Evolutionary conservation across 2,329 filamentous ascomycete genomes (phyloP).

Genomic region (Colletotrichum orchidophilum): DNA sequence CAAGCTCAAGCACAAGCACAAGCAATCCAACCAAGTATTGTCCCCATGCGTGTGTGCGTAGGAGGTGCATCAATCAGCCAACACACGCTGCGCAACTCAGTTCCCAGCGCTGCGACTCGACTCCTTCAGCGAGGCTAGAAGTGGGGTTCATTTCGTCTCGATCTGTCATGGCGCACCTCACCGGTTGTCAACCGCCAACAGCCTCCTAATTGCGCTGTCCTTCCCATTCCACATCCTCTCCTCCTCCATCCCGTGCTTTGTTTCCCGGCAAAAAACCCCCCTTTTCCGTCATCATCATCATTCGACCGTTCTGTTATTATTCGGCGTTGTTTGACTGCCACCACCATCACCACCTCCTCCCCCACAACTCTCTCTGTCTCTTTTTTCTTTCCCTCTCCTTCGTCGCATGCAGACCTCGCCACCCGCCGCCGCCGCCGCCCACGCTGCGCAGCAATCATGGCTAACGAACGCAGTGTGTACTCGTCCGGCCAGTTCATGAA

Average conservation of each 20-base stretch:
- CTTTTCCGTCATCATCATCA: background rate
- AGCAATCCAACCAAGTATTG: background rate
- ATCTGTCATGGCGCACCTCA: conserved; percentile 31
- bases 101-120: conserved; percentile 1
- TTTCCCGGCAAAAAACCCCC: conserved; percentile 4
- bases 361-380: too few species aligned
- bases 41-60: background rate
- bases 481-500: conserved; percentile 86
- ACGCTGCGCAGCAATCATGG: conserved; percentile 37
- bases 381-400: background rate
- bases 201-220: conserved; percentile 29
- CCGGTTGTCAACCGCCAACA: conserved; percentile 31
- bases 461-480: conserved; percentile 59
- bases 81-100: background rate
- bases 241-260: conserved; percentile 11
- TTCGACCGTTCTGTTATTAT: background rate
- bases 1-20: background rate
- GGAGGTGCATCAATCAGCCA: background rate
- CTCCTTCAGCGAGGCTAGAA: conserved; percentile 37
- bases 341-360: conserved; percentile 1
- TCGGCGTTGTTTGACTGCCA: conserved; percentile 5
- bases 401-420: conserved; percentile 28
- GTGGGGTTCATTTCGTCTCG: conserved; percentile 37
- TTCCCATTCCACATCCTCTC: conserved; percentile 29
- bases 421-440: conserved; percentile 12